phyloP scores from a whole-genome alignment of 257 asterid species.

The Nyctanthes arbortristis region DNA sequence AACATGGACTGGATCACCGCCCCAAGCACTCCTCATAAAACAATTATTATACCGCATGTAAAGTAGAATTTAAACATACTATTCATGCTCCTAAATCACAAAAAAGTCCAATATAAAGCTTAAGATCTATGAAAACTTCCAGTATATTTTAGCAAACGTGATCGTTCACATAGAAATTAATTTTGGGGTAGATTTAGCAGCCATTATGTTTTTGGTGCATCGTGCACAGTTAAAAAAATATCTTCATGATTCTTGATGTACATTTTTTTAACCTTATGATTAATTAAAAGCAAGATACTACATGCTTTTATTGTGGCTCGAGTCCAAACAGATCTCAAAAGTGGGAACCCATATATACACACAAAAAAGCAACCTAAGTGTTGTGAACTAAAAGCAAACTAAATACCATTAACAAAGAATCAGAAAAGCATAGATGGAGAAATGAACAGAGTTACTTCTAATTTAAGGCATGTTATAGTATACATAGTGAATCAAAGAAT shows the following conservation, averaged over 20 bases:
- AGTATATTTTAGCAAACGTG: not conserved
- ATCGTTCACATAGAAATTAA: not conserved
- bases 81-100: not conserved
- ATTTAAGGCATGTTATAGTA: not conserved
- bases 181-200: not conserved
- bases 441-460: not conserved
- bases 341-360: not conserved
- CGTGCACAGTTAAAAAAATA: not conserved
- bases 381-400: not conserved
- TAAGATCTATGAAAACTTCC: not conserved
- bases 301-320: not conserved
- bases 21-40: not conserved
- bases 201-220: not conserved
- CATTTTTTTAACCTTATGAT: not conserved
- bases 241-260: not conserved
- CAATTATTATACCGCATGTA: not conserved
- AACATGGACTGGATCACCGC: not conserved
- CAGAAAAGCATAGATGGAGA: not conserved
- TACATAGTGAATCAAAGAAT: slow-evolving; percentile 21
- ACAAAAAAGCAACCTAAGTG: not conserved
- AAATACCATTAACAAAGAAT: not conserved
- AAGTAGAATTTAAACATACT: not conserved
- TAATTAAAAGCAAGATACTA: not conserved
- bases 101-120: not conserved
- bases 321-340: not conserved